These are phyloP conservation scores for Dimargaris verticillata DNA, from an alignment of 192 early-diverging fungal species.

Conservation along the genomic window DNA sequence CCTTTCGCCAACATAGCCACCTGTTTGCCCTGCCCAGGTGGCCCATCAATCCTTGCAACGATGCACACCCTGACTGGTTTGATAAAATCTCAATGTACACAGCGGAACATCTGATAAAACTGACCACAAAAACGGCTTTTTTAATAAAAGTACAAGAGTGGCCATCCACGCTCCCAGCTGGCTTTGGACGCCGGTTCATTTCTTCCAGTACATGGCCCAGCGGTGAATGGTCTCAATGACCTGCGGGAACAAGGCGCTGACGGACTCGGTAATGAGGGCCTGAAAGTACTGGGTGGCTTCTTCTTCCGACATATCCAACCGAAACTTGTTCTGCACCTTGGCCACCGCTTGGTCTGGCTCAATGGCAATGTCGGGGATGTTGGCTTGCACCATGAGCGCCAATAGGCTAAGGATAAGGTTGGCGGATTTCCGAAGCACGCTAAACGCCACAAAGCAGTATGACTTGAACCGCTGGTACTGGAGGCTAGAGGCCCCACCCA, in stretches of 20 bases:
- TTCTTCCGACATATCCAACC: conserved; percentile 79
- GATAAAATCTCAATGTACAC: no score
- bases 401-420: conserved; percentile 96
- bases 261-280: conserved; percentile 79
- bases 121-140: no score
- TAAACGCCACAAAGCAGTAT: conserved; percentile 91
- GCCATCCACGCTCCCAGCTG: no score
- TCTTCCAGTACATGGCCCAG: conserved; percentile 74
- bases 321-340: conserved; percentile 94
- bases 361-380: conserved; percentile 91
- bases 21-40: no score
- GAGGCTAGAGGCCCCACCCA: conserved; percentile 83
- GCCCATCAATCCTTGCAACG: no score
- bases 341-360: conserved; percentile 95
- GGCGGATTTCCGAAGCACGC: conserved; percentile 77
- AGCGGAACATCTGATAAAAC: no score
- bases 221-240: conserved; percentile 97
- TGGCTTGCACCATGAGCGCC: conserved; percentile 93
- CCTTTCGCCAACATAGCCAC: no score
- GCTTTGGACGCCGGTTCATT: neutral
- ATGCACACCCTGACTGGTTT: no score
- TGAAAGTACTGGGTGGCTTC: conserved; percentile 93
- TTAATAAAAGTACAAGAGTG: no score
- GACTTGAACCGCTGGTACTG: conserved; percentile 83
- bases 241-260: conserved; percentile 90